These are phyloP conservation scores for Peronosclerospora sorghi DNA, from an alignment of 352 stramenopile genomes.

Conservation along the genomic window DNA sequence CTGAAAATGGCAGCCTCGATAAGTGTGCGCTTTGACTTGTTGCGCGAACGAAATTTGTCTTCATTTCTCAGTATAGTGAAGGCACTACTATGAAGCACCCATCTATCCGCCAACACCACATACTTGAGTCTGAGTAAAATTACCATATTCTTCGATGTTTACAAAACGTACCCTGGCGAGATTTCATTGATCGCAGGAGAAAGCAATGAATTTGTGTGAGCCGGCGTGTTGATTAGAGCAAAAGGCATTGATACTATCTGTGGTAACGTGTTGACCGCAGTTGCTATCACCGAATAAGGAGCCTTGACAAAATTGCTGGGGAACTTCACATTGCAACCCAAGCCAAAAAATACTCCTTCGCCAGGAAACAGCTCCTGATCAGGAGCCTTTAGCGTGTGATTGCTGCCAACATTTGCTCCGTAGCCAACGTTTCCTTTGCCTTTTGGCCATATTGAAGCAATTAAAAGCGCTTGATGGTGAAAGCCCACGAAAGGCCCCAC, in stretches of 20 bases:
- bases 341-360: constrained; percentile 93
- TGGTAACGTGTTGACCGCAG: constrained; percentile 84
- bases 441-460: constrained; percentile 85
- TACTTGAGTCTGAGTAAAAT: neutral
- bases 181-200: constrained; percentile 80
- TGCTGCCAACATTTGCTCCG: constrained; percentile 93
- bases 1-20: constrained; percentile 62
- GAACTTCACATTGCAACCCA: constrained; percentile 91
- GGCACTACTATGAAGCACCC: constrained; percentile 84
- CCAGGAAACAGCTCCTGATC: constrained; percentile 87
- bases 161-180: constrained; percentile 40
- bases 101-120: constrained; percentile 28
- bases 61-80: constrained; percentile 88
- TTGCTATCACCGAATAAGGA: constrained; percentile 92
- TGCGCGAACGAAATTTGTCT: constrained; percentile 77
- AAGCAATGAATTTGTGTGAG: constrained; percentile 65
- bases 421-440: constrained; percentile 92
- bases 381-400: constrained; percentile 90
- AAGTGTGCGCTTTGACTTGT: constrained; percentile 54
- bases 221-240: constrained; percentile 58
- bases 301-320: constrained; percentile 87
- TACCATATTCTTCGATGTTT: neutral
- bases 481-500: constrained; percentile 92
- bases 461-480: constrained; percentile 89
- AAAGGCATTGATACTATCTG: constrained; percentile 80